Base-by-base conservation (phyloP, 140 eudicot genomes). In the Ambrosia hybrid region DNA sequence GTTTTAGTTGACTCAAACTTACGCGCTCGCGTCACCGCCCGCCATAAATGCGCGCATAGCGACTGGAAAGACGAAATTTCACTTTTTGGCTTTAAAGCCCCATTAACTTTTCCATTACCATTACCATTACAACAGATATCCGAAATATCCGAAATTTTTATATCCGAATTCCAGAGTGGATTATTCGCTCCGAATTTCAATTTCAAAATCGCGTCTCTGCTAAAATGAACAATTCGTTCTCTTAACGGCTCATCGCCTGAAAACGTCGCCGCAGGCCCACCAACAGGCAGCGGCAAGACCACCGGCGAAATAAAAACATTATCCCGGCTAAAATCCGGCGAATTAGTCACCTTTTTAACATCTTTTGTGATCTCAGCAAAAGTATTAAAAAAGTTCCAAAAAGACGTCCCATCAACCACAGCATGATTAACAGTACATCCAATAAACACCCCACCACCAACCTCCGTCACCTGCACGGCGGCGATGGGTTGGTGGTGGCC, bases 371-470 rank as follows among this genome's bases (percentile, higher is more conserved):
- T 39, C 76, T 88, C 95, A 2, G 97, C 97, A 43, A 81, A 91
- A 9, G 95, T 86, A 41, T 91, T 91, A 67, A 91, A 91, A 76
- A 91, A 91, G 71, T 91, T 88, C 97, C 97, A 91, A 65, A 91
- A 91, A 41, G 95, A 87, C 6, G 97, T 91, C 4, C 97, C 97
- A 39, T 91, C 97, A 2, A 85, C 95, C 26, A 91, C 97, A 39
- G 95, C 90, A 72, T 91, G 97, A 56, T 91, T 91, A 7, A 81
- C 85, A 6, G 95, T 85, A 67, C 92, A 88, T 9, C 95, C 97
- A 9, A 91, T 62, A 34, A 91, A 91, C 11, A 91, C 68, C 51
- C 87, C 92, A 73, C 84, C 96, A 12, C 69, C 79, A 0, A 91
- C 84, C 85, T 91, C 97, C 0, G 97, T 91, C 0, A 91, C 92